Evolutionary conservation across 306 rosid genomes (phyloP).

Genomic region (Trifolium dubium): DNA sequence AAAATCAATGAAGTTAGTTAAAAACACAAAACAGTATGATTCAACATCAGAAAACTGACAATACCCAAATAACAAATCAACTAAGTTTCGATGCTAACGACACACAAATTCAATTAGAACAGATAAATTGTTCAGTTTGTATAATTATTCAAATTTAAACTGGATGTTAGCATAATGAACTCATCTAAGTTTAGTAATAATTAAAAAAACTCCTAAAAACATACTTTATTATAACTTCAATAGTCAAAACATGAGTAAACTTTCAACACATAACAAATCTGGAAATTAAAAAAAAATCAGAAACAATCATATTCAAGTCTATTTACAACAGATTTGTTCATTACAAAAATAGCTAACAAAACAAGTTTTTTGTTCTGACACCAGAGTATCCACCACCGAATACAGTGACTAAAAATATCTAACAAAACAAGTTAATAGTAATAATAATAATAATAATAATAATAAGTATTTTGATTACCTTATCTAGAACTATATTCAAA

Average conservation of each 20-base stretch:
- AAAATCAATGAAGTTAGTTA: background rate
- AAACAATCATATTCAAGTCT: background rate
- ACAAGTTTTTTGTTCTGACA: no score
- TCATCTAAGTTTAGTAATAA: background rate
- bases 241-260: background rate
- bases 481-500: background rate
- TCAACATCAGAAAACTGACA: background rate
- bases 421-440: background rate
- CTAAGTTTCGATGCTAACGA: background rate
- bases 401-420: no score
- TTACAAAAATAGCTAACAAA: background rate
- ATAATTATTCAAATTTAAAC: background rate
- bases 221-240: background rate
- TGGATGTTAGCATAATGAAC: background rate
- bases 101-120: background rate
- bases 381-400: no score
- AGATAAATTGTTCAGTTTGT: background rate
- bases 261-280: background rate
- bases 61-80: background rate
- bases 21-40: background rate
- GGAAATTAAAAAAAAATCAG: background rate
- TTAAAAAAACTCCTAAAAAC: background rate
- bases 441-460: no score
- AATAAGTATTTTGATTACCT: background rate
- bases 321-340: background rate